Conservation (phyloP, 2,329 filamentous ascomycete genomes). For the Paracorniculantispora psalliotae region DNA sequence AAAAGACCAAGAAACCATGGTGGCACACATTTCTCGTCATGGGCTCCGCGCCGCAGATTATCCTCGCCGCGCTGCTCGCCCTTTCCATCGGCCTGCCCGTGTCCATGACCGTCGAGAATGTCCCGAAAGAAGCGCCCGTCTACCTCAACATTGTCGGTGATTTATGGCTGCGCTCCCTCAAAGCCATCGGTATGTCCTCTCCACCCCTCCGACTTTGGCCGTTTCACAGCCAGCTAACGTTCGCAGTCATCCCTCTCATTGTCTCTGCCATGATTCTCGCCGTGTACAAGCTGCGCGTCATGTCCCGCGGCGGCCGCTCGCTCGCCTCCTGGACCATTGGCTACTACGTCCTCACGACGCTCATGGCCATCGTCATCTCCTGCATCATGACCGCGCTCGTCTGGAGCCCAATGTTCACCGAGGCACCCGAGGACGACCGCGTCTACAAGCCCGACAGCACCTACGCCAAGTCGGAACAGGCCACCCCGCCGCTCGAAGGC, state of each 20-base stretch:
- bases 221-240: not conserved
- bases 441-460: slow-evolving; percentile 22
- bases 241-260: slow-evolving; percentile 45
- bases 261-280: slow-evolving; percentile 48
- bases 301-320: slow-evolving; percentile 37
- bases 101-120: slow-evolving; percentile 34
- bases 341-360: slow-evolving; percentile 46
- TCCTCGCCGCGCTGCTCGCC: slow-evolving; percentile 42
- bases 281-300: slow-evolving; percentile 41
- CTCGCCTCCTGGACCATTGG: slow-evolving; percentile 45
- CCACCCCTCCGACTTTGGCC: too few species aligned
- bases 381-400: slow-evolving; percentile 42
- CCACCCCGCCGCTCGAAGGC: slow-evolving; percentile 36
- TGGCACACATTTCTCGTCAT: slow-evolving; percentile 35
- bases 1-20: slow-evolving; percentile 26
- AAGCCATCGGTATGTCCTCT: slow-evolving; percentile 37
- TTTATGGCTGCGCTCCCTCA: slow-evolving; percentile 45
- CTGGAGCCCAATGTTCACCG: slow-evolving; percentile 42
- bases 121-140: slow-evolving; percentile 37
- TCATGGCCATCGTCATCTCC: slow-evolving; percentile 43
- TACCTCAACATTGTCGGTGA: slow-evolving; percentile 44
- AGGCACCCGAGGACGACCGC: slow-evolving; percentile 27
- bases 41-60: slow-evolving; percentile 45
- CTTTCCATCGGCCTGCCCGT: slow-evolving; percentile 45
- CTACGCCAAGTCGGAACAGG: slow-evolving; percentile 28